These are phyloP conservation scores for Plasmopara viticola DNA, from an alignment of 352 stramenopile genomes.

Conservation along the genomic window DNA sequence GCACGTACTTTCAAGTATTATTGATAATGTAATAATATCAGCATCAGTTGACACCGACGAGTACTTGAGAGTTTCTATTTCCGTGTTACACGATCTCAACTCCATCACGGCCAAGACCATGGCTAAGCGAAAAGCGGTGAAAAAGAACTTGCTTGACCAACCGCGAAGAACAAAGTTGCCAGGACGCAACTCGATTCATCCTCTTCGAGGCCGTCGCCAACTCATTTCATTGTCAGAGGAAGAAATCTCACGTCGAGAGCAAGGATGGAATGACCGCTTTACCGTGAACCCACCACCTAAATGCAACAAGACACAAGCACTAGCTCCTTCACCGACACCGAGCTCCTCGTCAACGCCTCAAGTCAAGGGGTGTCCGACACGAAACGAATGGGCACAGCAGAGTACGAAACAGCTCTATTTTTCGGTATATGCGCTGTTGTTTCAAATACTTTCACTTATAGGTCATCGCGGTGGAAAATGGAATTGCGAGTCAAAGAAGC, in stretches of 20 bases:
- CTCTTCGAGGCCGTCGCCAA: constrained; percentile 27
- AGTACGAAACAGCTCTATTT: constrained; percentile 13
- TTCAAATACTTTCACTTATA: constrained; percentile 3
- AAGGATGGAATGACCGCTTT: constrained; percentile 75
- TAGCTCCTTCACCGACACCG: constrained; percentile 18
- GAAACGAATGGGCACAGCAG: constrained; percentile 51
- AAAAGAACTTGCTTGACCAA: constrained; percentile 42
- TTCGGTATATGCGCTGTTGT: background rate
- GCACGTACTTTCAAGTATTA: background rate
- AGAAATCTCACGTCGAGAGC: constrained; percentile 54
- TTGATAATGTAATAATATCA: too few species aligned
- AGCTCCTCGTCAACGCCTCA: constrained; percentile 19
- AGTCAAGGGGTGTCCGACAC: constrained; percentile 46
- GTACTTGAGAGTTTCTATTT: constrained; percentile 11
- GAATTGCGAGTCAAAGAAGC: constrained; percentile 18
- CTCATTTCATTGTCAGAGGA: constrained; percentile 40
- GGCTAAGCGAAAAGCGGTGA: constrained; percentile 35
- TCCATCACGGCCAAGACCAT: constrained; percentile 27
- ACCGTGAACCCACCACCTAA: constrained; percentile 42
- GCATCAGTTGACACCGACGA: too few species aligned
- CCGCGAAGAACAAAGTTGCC: constrained; percentile 15
- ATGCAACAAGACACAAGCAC: constrained; percentile 34
- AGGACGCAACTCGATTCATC: constrained; percentile 13
- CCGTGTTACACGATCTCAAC: background rate
- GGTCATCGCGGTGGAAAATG: constrained; percentile 25